Evolutionary conservation across 768 basidiomycete species (phyloP), one percentile per base, ranked within the genome.

Genomic region (Lentinula sp.): DNA sequence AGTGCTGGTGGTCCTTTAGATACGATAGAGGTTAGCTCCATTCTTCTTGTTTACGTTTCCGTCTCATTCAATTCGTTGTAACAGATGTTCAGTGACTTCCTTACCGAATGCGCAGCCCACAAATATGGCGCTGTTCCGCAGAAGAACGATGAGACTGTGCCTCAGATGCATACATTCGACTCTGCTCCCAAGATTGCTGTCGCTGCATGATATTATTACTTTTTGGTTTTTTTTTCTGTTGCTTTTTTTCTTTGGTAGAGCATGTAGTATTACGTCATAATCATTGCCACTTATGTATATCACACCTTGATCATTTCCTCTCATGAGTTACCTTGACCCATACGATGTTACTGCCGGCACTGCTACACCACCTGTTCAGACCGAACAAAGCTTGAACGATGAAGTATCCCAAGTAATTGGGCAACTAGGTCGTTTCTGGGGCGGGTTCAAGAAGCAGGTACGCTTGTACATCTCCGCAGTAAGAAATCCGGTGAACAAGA

Each of bases 1-100:
- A 95, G 93, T 64, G 91, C 94, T 31, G 96, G 97, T 43, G 96
- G 96, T n/a, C 97, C 97, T 48, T 82, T 98, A 61, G 97, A 98
- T 72, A 98, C 97, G 3, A 97, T 98, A 63, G 94, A 95, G 85
- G 93, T 93, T 60, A 54, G 83, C 73, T 35, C 39, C 23, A 10
- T 58, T 48, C 46, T 13, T 9, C 15, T 8, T 4, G 4, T 31
- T 31, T 31, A 48, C 34, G 57, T 28, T n/a, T 51, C 42, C 62
- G 42, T 48, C 62, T 43, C 18, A 54, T 56, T 31, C 48, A 57
- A 32, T 39, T 42, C 40, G 15, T 32, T 37, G 7, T 31, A 13
- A 28, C 60, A 92, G 91, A 97, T 97, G 95, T 96, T 96, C 75
- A 87, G 89, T 59, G 94, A 96, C 72, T 96, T 96, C 71, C 78